Base-by-base conservation (phyloP, 495 filamentous ascomycete genomes). In the Aspergillus steynii region DNA sequence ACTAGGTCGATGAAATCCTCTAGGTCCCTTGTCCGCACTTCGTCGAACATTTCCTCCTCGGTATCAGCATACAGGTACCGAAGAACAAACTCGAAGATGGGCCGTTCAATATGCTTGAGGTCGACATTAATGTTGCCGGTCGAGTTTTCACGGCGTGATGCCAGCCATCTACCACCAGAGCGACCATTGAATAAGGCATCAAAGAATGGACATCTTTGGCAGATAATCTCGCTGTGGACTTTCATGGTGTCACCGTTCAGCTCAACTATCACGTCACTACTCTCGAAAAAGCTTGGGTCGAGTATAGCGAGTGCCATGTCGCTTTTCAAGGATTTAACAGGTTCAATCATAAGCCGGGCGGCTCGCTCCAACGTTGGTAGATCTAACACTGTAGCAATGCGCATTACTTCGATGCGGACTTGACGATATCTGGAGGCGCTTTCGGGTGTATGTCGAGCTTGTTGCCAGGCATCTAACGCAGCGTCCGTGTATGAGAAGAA, bases 181-280 rank as follows among this genome's bases (percentile, higher is more conserved):
- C 91, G 88, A 25, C 96, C 95, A 59, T 90, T 77, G 76, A 97
- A 97, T 26, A 99, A 79, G 4, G 90, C 89, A 62, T 92, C 80
- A 65, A 99, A 99, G 79, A 97, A 99, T 0, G 92, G 93, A 61
- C 92, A 97, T 68, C 96, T 80, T 67, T 88, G 87, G 59, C 92
- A 90, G 51, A 98, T 70, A 25, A 98, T 72, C 20, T 83, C 74
- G 63, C 89, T 93, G 68, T 98, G 93, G 6, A 89, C 88, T 29
- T 74, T 74, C 6, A 92, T 74, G 47, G 77, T 77, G 1, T 80
- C 87, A 52, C 89, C 86, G n/a, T 82, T 83, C 32, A 98, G 80
- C 56, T 96, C 85, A 12, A 98, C 77, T 5, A 91, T 71, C 5
- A 89, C 80, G 74, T 99, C 93, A 4, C 86, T 86, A 65, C 87